Evolutionary conservation across 352 stramenopile species (phyloP).

Genomic region (Peronospora belbahrii): DNA sequence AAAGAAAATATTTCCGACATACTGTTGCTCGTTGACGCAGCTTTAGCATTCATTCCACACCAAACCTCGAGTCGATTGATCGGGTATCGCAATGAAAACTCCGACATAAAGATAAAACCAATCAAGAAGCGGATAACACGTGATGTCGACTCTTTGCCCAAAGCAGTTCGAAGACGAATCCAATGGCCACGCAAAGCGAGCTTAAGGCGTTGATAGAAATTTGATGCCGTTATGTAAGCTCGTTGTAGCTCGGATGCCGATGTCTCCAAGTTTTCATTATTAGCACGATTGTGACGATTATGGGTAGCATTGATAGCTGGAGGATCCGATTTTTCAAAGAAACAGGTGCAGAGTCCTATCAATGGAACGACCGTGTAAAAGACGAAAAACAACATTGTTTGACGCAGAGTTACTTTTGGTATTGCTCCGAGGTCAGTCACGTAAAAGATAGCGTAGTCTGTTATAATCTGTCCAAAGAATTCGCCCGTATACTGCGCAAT

Average conservation of each 20-base stretch:
- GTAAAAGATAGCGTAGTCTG: conserved; percentile 28
- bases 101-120: conserved; percentile 39
- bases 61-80: conserved; percentile 31
- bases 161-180: conserved; percentile 24
- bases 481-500: conserved; percentile 30
- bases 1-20: conserved; percentile 28
- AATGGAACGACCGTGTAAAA: conserved; percentile 39
- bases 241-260: conserved; percentile 11
- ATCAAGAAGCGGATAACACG: conserved; percentile 32
- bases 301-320: conserved; percentile 20
- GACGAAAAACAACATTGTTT: conserved; percentile 27
- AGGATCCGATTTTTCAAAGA: conserved; percentile 33
- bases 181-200: conserved; percentile 28
- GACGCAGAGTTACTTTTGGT: conserved; percentile 21
- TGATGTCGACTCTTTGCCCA: conserved; percentile 32
- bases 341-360: conserved; percentile 26
- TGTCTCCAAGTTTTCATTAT: conserved; percentile 13
- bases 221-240: conserved; percentile 16
- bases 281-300: conserved; percentile 16
- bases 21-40: conserved; percentile 22
- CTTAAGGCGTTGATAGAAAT: conserved; percentile 16
- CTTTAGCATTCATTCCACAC: conserved; percentile 29
- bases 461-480: conserved; percentile 25
- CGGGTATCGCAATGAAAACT: conserved; percentile 42
- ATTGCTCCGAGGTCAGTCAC: conserved; percentile 8